Base-by-base conservation (phyloP, 139 green algal species). In the Chlamydomonas eustigma region DNA sequence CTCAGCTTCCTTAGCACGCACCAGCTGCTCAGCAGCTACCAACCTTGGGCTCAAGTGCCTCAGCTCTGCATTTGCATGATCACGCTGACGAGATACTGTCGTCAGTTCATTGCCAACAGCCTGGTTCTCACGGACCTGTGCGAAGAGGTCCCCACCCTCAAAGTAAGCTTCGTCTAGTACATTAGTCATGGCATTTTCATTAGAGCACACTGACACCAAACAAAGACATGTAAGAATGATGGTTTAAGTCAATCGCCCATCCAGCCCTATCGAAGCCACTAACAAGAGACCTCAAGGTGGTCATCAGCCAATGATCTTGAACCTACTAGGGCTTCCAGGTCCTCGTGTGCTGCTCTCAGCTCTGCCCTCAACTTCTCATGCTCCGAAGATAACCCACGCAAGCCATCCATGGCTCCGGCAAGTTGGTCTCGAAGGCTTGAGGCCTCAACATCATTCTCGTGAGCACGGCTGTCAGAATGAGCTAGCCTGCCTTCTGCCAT, bases 301-400 rank as follows among this genome's bases (percentile, higher is more conserved):
- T n/a, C n/a, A n/a, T n/a, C n/a, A n/a, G n/a, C n/a, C n/a, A n/a
- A n/a, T n/a, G n/a, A n/a, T n/a, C n/a, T n/a, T n/a, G n/a, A n/a
- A 58, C 44, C 44, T 34, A 92, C 87, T 67, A 91, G 74, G 8
- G 78, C 86, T 39, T 89, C 78, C 75, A 92, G 73, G 69, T 92
- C 88, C 31, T 91, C 84, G 25, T 58, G 75, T n/a, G 90, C 82
- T 3, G 84, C 87, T 0, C 74, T 44, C 63, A 85, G 79, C 83
- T 92, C 88, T 22, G 85, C 86, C 33, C 58, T 64, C 67, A 90
- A 44, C 34, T 76, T 79, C 2, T 80, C 71, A 5, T 65, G 63
- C 75, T 90, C 84, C 0, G 63, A 74, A 37, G 31, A 36, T 18
- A 74, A 1, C 1, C 34, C 78, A 2, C 50, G 32, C 51, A 87